Evolutionary conservation across 1,284 basidiomycete species (phyloP), one percentile per base, ranked within the genome.

Genomic region (Tremellales sp.): DNA sequence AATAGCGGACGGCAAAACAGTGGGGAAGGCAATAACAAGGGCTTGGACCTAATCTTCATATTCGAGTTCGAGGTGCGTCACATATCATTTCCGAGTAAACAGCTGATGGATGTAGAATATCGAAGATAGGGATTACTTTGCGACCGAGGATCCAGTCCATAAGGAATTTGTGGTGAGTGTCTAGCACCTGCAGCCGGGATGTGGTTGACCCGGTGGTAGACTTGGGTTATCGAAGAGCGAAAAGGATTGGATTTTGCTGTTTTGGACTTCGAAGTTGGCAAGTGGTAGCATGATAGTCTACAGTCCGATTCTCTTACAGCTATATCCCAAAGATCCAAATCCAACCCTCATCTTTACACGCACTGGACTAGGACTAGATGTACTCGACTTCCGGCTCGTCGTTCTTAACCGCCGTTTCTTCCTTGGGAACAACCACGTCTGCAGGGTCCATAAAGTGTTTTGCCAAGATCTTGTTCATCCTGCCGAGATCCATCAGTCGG

Each of bases 401-500:
- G 17, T 40, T 12, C 7, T 19, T 12, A 8, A 3, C 15, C 23
- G 6, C 39, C 39, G 43, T 10, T 21, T 45, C 22, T 17, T 36
- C 47, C 35, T 29, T 50, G 23, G 49, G 45, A 24, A 45, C 35
- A 11, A 65, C 51, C 12, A 69, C 61, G 8, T 70, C 59, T 36
- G 67, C 70, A 1, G 68, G 67, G 54, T 70, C 64, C 15, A 61
- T 58, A 19, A 72, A 58, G 50, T 67, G 70, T 41, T 62, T 46
- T 0, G 53, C 64, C 10, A 74, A 58, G 0, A 70, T 49, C 53
- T 75, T 75, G 64, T 74, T 74, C 71, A 75, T 73, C 2, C 71
- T 73, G 49, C 22, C 40, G 22, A n/a, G n/a, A n/a, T 22, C 19
- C 23, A 40, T 36, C 33, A 36, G 33, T 15, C 33, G n/a, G n/a